Conservation (phyloP, 345 rosid genomes). For the Durio zibethinus region DNA sequence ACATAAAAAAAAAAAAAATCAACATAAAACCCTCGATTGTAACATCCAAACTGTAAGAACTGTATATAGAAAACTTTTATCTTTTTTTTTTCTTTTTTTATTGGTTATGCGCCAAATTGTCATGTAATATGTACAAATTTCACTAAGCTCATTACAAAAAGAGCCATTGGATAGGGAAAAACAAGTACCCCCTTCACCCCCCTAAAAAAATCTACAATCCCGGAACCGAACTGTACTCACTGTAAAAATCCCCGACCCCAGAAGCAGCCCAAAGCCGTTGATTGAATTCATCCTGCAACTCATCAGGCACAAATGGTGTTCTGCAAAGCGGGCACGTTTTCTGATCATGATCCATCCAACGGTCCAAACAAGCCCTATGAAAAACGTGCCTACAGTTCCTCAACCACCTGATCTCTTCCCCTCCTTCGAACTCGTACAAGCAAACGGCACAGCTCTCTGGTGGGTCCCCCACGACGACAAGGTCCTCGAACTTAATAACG, state of each 20-base stretch:
- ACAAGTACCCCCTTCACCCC: neutral
- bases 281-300: slow-evolving; percentile 78
- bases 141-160: neutral
- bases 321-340: slow-evolving; percentile 88
- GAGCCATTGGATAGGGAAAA: neutral
- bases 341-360: slow-evolving; percentile 94
- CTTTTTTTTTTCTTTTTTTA: neutral
- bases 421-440: slow-evolving; percentile 66
- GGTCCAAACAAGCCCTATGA: slow-evolving; percentile 78
- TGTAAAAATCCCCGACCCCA: slow-evolving; percentile 50
- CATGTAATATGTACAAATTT: slow-evolving; percentile 7
- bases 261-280: slow-evolving; percentile 77
- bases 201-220: slow-evolving; percentile 26
- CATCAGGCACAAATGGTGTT: slow-evolving; percentile 71
- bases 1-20: too few species aligned
- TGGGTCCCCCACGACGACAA: slow-evolving; percentile 37
- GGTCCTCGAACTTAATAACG: slow-evolving; percentile 54
- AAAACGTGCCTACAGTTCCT: slow-evolving; percentile 78
- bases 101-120: neutral
- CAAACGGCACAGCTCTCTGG: slow-evolving; percentile 86
- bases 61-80: neutral
- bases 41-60: neutral
- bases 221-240: slow-evolving; percentile 48
- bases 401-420: slow-evolving; percentile 76
- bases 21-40: too few species aligned